Evolutionary conservation across 1,139 yeast genomes (phyloP).

Genomic region (Suhomyces yuchorum): DNA sequence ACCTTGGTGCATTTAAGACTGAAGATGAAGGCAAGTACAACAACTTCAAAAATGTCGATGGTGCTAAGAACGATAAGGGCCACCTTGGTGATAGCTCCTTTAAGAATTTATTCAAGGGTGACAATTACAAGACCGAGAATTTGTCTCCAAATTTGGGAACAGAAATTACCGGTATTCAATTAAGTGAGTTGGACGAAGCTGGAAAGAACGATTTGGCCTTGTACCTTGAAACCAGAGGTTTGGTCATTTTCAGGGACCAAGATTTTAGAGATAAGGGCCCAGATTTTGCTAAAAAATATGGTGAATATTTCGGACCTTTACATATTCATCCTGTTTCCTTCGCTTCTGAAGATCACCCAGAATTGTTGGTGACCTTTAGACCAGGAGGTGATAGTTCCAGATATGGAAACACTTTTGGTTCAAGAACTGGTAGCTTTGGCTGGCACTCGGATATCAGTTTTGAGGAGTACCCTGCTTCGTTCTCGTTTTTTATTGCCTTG

Average conservation of each 20-base stretch:
- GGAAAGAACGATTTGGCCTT: conserved; percentile 39
- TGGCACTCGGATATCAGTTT: conserved; percentile 39
- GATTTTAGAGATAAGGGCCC: conserved; percentile 37
- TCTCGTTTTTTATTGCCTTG: conserved; percentile 34
- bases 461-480: conserved; percentile 35
- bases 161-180: conserved; percentile 34
- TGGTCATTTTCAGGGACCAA: conserved; percentile 34
- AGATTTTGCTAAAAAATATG: conserved; percentile 30
- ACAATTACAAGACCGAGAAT: conserved; percentile 19
- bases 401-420: conserved; percentile 24
- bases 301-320: conserved; percentile 34
- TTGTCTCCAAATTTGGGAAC: conserved; percentile 39
- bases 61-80: conserved; percentile 29
- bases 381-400: conserved; percentile 30
- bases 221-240: conserved; percentile 34
- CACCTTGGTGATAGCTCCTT: conserved; percentile 32
- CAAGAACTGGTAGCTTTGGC: conserved; percentile 20
- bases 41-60: conserved; percentile 23
- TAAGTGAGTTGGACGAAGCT: conserved; percentile 32
- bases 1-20: conserved; percentile 19
- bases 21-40: conserved; percentile 26
- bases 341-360: conserved; percentile 31
- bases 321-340: conserved; percentile 36
- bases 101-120: conserved; percentile 30
- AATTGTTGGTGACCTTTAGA: conserved; percentile 33